phyloP scores from a whole-genome alignment of 352 stramenopile species.

The Pythium rhizo-oryzae region DNA sequence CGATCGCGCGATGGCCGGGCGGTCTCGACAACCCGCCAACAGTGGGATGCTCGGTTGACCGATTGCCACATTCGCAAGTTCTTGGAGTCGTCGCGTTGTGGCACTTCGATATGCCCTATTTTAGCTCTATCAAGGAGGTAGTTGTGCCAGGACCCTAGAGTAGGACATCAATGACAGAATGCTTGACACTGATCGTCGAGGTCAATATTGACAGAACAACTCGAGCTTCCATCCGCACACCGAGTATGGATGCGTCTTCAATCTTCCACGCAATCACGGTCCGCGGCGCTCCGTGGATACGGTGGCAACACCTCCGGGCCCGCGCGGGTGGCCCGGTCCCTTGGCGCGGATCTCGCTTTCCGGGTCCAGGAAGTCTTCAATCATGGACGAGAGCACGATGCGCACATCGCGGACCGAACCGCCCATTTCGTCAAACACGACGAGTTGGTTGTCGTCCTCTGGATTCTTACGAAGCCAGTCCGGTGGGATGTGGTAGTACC shows the following conservation, averaged over 20 bases:
- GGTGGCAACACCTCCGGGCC: background rate
- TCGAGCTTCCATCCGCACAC: background rate
- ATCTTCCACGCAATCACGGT: background rate
- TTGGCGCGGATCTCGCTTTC: conserved; percentile 23
- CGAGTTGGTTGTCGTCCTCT: conserved; percentile 43
- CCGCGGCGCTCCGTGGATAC: conserved; percentile 1
- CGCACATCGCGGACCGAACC: conserved; percentile 46
- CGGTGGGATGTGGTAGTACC: conserved; percentile 63
- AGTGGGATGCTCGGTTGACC: too few species aligned
- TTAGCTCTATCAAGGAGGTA: too few species aligned
- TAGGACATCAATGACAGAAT: too few species aligned
- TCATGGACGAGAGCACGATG: conserved; percentile 58
- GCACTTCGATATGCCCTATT: too few species aligned
- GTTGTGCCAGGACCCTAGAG: too few species aligned
- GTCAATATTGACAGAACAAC: background rate
- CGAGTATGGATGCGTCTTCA: background rate
- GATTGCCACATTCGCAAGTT: background rate
- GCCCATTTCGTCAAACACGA: conserved; percentile 68
- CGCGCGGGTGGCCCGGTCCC: background rate
- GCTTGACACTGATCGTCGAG: background rate
- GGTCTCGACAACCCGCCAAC: conserved; percentile 3
- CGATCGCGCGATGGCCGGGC: background rate
- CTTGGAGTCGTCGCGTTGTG: too few species aligned
- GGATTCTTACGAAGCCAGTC: conserved; percentile 52
- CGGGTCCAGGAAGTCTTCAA: conserved; percentile 32